Evolutionary conservation across 148 eudicot species (phyloP).

Genomic region (Camellia lanceoleosa): DNA sequence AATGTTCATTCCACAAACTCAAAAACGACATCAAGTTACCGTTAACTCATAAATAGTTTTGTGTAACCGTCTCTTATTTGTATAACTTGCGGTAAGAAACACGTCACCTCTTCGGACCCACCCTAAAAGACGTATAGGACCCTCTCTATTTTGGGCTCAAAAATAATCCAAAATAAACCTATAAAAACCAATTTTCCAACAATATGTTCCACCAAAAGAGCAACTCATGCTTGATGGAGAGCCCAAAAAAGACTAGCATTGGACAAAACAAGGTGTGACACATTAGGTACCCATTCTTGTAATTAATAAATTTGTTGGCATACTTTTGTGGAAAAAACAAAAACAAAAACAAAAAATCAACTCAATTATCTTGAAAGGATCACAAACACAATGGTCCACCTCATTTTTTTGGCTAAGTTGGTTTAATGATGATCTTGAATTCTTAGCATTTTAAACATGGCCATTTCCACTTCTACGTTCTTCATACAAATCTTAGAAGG

Average conservation of each 20-base stretch:
- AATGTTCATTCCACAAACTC: no score
- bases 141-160: no score
- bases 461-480: background rate
- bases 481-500: no score
- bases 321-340: no score
- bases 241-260: background rate
- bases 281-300: background rate
- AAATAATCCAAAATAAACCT: no score
- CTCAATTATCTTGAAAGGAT: constrained; percentile 1
- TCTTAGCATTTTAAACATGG: background rate
- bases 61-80: no score
- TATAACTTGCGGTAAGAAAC: no score
- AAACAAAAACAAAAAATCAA: background rate
- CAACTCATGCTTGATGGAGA: background rate
- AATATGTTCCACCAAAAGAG: background rate
- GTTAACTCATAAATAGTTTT: no score
- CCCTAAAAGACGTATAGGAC: no score
- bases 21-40: no score
- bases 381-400: constrained; percentile 8
- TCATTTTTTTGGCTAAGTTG: background rate
- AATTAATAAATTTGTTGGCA: background rate
- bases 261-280: background rate
- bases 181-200: no score
- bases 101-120: no score
- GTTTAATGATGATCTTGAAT: background rate